phyloP scores from a whole-genome alignment of 208 protist species.

The Naegleria lovaniensis region DNA sequence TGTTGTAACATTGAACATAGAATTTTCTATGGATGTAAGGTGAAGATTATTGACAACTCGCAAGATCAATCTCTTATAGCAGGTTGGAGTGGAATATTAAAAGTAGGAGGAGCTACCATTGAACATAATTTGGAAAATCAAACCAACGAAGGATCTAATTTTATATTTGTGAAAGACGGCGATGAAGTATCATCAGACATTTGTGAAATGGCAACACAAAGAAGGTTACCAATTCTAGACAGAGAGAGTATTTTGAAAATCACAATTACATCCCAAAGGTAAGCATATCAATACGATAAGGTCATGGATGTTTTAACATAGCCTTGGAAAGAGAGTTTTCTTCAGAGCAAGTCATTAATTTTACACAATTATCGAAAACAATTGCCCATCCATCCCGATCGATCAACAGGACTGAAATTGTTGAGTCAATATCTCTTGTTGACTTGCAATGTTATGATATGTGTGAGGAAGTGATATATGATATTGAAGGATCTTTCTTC shows the following conservation, averaged over 20 bases:
- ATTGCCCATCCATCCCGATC: background rate
- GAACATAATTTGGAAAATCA: background rate
- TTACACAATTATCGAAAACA: background rate
- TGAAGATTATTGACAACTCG: background rate
- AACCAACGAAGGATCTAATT: background rate
- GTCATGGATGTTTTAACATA: too few species aligned
- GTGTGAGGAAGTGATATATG: too few species aligned
- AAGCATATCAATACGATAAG: too few species aligned
- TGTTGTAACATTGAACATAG: background rate
- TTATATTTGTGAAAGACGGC: background rate
- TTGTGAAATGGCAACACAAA: background rate
- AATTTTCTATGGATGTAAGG: background rate
- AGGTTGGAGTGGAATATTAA: background rate
- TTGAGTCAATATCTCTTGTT: background rate
- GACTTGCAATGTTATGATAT: background rate
- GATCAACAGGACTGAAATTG: background rate
- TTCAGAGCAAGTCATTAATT: background rate
- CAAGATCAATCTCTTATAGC: background rate
- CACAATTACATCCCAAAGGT: too few species aligned
- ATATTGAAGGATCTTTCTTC: background rate
- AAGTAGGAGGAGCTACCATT: background rate
- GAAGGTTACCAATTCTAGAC: background rate
- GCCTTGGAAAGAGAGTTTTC: background rate
- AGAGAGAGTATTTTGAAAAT: background rate
- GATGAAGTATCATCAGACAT: background rate